Percentiles rank a stretch among this genome's conserved stretches.
phyloP scores from a whole-genome alignment of 2,329 filamentous ascomycete genomes.

The Aspergillus phoenicis region DNA sequence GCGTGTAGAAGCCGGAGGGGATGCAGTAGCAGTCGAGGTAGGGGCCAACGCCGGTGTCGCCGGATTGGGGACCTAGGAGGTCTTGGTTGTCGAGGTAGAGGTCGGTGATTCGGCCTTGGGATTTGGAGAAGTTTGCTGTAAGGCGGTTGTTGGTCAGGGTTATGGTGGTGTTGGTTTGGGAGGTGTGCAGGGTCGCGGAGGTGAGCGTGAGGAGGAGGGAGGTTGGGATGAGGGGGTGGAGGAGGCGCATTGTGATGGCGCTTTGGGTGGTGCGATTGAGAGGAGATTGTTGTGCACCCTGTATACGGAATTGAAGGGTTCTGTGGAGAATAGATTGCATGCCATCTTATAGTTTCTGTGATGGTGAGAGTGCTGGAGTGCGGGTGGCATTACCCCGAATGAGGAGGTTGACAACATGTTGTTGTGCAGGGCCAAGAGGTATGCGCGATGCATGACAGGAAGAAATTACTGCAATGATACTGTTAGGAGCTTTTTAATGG shows the following conservation, averaged over 20 bases:
- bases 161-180: slow-evolving; percentile 26
- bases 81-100: slow-evolving; percentile 54
- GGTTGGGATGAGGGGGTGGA: slow-evolving; percentile 4
- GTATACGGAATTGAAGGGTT: not conserved
- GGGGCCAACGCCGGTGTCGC: slow-evolving; percentile 55
- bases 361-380: not conserved
- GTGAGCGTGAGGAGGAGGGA: slow-evolving; percentile 14
- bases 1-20: slow-evolving; percentile 61
- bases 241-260: slow-evolving; percentile 13
- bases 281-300: too few species aligned
- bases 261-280: too few species aligned
- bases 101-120: slow-evolving; percentile 44
- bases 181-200: slow-evolving; percentile 22
- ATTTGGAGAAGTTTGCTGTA: slow-evolving; percentile 48
- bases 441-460: not conserved
- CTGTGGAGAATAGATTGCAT: not conserved
- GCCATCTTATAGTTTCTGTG: not conserved
- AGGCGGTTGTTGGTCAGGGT: slow-evolving; percentile 50
- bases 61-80: slow-evolving; percentile 52
- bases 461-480: not conserved
- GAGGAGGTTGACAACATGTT: not conserved
- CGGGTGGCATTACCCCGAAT: not conserved
- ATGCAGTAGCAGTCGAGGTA: slow-evolving; percentile 68
- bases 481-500: not conserved
- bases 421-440: not conserved